A percentile compares a stretch with the other conserved stretches of the same genome.
phyloP scores from a whole-genome alignment of 202 grass and related monocot species.

The Schoenoplectus triqueter region DNA sequence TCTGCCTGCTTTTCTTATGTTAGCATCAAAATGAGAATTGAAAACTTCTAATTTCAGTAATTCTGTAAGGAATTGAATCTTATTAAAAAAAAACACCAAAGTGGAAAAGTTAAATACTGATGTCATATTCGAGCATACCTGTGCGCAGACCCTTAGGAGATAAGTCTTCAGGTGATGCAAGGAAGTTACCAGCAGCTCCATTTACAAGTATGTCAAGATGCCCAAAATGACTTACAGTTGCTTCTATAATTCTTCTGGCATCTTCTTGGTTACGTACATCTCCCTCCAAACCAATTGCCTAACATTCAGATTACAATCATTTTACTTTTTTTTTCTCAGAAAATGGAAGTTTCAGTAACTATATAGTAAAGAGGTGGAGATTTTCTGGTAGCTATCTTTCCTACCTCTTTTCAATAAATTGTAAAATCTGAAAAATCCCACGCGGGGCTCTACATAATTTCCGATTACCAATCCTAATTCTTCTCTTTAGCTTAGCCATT shows the following conservation, averaged over 20 bases:
- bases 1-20: background rate
- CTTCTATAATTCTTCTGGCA: conserved; percentile 66
- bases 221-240: conserved; percentile 65
- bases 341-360: background rate
- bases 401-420: background rate
- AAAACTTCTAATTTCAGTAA: background rate
- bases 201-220: conserved; percentile 92
- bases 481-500: background rate
- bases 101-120: background rate
- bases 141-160: conserved; percentile 89
- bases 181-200: conserved; percentile 92
- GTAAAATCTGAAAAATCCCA: background rate
- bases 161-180: conserved; percentile 87
- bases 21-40: background rate
- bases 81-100: background rate
- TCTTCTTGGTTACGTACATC: conserved; percentile 88
- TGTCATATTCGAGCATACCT: conserved; percentile 42
- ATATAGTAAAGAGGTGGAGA: background rate
- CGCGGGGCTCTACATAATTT: background rate
- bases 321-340: background rate
- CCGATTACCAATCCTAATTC: background rate
- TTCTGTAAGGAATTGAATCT: background rate
- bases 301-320: conserved; percentile 2
- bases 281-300: conserved; percentile 88
- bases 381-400: background rate